Evolutionary conservation across 2,329 filamentous ascomycete species (phyloP).

Genomic region (Trichoderma koningii): DNA sequence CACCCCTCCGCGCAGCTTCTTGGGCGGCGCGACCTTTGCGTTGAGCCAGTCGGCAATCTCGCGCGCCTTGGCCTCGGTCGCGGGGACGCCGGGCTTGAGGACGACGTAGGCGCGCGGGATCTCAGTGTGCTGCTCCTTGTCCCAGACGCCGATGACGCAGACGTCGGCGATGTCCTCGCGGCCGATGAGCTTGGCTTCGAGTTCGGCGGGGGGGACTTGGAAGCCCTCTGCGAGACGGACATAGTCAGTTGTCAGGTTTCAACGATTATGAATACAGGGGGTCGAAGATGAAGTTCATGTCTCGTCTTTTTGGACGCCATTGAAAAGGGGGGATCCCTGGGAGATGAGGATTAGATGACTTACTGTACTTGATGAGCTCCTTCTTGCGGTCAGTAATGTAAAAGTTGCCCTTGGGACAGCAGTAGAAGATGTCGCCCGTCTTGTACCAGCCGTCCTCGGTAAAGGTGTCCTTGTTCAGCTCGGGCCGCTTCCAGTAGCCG

Average conservation of each 20-base stretch:
- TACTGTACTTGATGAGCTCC: constrained; percentile 60
- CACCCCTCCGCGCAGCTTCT: constrained; percentile 71
- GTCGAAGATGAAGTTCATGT: no score
- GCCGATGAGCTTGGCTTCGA: constrained; percentile 54
- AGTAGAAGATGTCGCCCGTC: constrained; percentile 83
- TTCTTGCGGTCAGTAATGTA: constrained; percentile 88
- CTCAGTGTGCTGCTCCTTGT: constrained; percentile 64
- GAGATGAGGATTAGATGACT: no score
- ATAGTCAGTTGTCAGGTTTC: neutral
- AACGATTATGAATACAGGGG: no score
- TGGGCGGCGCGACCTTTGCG: constrained; percentile 64
- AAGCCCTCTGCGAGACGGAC: constrained; percentile 54
- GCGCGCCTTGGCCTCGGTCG: constrained; percentile 38
- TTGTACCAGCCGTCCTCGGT: constrained; percentile 82
- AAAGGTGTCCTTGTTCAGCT: constrained; percentile 70
- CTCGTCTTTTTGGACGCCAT: no score
- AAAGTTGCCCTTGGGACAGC: constrained; percentile 76
- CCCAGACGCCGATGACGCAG: constrained; percentile 64
- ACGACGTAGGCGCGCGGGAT: constrained; percentile 58
- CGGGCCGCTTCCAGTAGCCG: constrained; percentile 74
- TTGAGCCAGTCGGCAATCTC: constrained; percentile 47
- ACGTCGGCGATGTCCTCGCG: constrained; percentile 56
- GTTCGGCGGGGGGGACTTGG: constrained; percentile 69
- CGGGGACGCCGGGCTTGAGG: constrained; percentile 41
- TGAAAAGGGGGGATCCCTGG: no score